phyloP scores from a whole-genome alignment of 768 basidiomycete genomes.

The Psilocybe subaeruginosa region DNA sequence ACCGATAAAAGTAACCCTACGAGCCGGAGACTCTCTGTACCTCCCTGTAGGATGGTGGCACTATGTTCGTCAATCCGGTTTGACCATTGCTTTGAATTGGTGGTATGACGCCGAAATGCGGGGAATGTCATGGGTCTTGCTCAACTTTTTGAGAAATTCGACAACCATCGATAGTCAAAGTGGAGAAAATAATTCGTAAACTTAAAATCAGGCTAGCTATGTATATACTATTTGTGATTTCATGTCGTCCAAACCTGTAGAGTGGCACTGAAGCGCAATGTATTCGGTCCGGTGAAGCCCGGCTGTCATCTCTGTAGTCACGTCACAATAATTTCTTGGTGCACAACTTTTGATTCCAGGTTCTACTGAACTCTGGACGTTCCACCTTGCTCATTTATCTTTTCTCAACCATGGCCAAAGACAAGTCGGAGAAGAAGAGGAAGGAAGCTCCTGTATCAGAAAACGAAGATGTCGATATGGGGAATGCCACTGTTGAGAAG shows the following conservation, averaged over 20 bases:
- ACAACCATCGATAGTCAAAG: conserved; percentile 41
- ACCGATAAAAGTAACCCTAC: conserved; percentile 68
- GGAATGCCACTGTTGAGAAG: conserved; percentile 37
- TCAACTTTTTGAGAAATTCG: conserved; percentile 60
- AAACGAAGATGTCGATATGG: conserved; percentile 57
- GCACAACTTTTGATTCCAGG: background rate
- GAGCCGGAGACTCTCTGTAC: conserved; percentile 80
- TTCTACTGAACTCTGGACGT: background rate
- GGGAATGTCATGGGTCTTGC: conserved; percentile 71
- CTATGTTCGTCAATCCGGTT: conserved; percentile 73
- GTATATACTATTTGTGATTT: background rate
- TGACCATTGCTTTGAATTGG: conserved; percentile 80
- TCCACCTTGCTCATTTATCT: background rate
- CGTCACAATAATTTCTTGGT: conserved; percentile 22
- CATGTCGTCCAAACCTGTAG: background rate
- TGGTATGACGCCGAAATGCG: conserved; percentile 86
- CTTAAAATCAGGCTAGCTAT: background rate
- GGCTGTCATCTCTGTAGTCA: conserved; percentile 4
- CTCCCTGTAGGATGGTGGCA: conserved; percentile 97
- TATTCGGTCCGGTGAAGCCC: background rate
- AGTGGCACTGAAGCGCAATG: no score
- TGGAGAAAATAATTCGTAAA: background rate
- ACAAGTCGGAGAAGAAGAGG: conserved; percentile 75
- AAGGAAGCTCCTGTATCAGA: conserved; percentile 43
- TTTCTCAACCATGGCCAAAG: conserved; percentile 57